phyloP scores from a whole-genome alignment of 495 filamentous ascomycete species.

The Aspergillus cristatus region DNA sequence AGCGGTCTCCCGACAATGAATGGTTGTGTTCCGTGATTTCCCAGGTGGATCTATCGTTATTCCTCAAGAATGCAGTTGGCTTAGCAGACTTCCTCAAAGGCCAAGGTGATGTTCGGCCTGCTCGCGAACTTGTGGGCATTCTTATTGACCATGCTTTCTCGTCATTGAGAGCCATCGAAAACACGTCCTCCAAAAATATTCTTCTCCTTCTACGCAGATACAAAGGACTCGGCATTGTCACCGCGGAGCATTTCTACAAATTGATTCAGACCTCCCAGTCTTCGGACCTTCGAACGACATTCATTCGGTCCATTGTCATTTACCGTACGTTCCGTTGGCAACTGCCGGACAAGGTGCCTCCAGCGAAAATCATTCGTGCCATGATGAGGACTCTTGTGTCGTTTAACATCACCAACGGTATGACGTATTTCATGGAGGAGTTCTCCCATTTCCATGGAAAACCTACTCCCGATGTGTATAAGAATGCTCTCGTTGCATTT shows the following conservation, averaged over 20 bases:
- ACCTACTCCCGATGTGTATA: conserved; percentile 22
- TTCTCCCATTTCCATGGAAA: conserved; percentile 23
- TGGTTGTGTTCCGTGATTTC: conserved; percentile 5
- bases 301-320: conserved; percentile 23
- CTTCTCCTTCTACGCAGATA: conserved; percentile 21
- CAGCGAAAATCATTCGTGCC: conserved; percentile 10
- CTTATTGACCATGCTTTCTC: conserved; percentile 15
- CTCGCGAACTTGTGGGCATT: conserved; percentile 10
- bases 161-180: conserved; percentile 11
- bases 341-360: conserved; percentile 12
- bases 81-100: conserved; percentile 11
- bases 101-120: conserved; percentile 1
- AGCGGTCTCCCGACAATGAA: conserved; percentile 6
- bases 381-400: conserved; percentile 15
- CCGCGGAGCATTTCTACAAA: conserved; percentile 14
- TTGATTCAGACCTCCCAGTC: conserved; percentile 20
- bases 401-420: conserved; percentile 19
- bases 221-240: conserved; percentile 14
- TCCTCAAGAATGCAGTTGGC: conserved; percentile 7
- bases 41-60: conserved; percentile 4
- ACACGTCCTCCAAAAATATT: conserved; percentile 15
- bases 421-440: conserved; percentile 48
- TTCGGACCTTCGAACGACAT: conserved; percentile 13
- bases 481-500: conserved; percentile 19
- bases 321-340: conserved; percentile 34